These are phyloP conservation scores for Candida hungchunana DNA, from an alignment of 805 yeast species.

Conservation along the genomic window DNA sequence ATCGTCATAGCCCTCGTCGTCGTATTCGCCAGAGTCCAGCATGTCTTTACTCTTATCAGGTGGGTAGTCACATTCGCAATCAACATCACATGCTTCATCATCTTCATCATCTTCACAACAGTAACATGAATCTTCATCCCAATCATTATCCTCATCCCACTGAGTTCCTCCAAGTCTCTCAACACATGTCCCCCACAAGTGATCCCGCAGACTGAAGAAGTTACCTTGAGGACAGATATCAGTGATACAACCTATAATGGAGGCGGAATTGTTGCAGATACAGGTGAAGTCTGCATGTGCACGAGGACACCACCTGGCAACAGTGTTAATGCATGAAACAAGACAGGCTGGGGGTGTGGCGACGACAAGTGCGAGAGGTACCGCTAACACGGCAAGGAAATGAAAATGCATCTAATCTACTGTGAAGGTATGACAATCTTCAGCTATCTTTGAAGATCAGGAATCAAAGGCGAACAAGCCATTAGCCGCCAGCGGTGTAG, in stretches of 20 bases:
- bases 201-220: conserved; percentile 42
- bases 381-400: neutral
- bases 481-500: too few relatives aligned
- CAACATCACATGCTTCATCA: conserved; percentile 7
- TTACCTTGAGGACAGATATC: conserved; percentile 42
- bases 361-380: neutral
- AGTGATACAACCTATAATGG: conserved; percentile 40
- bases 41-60: conserved; percentile 25
- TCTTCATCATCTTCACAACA: conserved; percentile 6
- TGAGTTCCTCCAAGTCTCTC: conserved; percentile 18
- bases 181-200: conserved; percentile 43
- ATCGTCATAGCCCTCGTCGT: conserved; percentile 4
- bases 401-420: neutral
- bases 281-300: conserved; percentile 36
- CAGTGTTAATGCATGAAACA: conserved; percentile 36
- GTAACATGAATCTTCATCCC: conserved; percentile 6
- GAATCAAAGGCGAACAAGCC: too few relatives aligned
- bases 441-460: too few relatives aligned
- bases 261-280: conserved; percentile 35
- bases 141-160: conserved; percentile 9
- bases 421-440: too few relatives aligned
- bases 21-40: conserved; percentile 8
- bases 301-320: conserved; percentile 33
- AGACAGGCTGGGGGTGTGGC: conserved; percentile 53
- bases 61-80: conserved; percentile 5